A percentile compares a stretch with the other conserved stretches of the same genome.
phyloP scores from a whole-genome alignment of 805 yeast genomes.

The Nakazawaea pomicola region DNA sequence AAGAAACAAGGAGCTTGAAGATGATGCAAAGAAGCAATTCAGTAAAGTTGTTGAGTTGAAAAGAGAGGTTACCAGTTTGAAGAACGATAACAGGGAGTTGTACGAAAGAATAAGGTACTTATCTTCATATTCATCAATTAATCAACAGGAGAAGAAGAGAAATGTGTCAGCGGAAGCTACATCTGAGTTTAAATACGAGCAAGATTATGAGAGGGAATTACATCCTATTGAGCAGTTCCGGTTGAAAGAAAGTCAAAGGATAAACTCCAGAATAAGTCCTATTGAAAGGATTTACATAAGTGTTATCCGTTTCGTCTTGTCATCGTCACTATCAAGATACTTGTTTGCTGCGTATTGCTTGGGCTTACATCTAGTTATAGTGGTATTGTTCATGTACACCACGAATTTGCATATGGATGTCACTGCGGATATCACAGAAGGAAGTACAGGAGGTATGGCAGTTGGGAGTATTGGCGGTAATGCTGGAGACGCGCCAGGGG shows the following conservation, averaged over 20 bases:
- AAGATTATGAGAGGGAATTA: constrained; percentile 67
- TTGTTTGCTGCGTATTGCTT: constrained; percentile 68
- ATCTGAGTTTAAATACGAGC: constrained; percentile 56
- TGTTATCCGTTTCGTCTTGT: constrained; percentile 68
- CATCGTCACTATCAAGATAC: constrained; percentile 68
- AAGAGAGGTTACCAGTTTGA: constrained; percentile 57
- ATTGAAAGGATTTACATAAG: constrained; percentile 73
- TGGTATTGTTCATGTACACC: constrained; percentile 51
- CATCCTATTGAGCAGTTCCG: constrained; percentile 85
- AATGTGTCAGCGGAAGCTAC: constrained; percentile 26
- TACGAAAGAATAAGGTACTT: constrained; percentile 73
- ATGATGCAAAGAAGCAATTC: constrained; percentile 61
- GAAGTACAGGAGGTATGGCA: constrained; percentile 9
- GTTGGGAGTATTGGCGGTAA: neutral
- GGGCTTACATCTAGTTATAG: constrained; percentile 68
- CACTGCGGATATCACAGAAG: constrained; percentile 12
- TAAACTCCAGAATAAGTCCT: constrained; percentile 66
- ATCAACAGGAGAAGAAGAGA: constrained; percentile 14
- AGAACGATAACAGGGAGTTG: constrained; percentile 70
- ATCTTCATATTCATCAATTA: constrained; percentile 37
- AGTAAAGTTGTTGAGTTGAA: constrained; percentile 53
- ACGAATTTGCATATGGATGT: constrained; percentile 11
- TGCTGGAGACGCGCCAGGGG: too few species aligned
- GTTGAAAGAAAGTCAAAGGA: constrained; percentile 69
- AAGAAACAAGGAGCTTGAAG: constrained; percentile 80